A percentile compares a stretch with the other conserved stretches of the same genome.
These are phyloP conservation scores for Phytophthora podocarpi DNA, from an alignment of 352 stramenopile genomes.

Conservation along the genomic window DNA sequence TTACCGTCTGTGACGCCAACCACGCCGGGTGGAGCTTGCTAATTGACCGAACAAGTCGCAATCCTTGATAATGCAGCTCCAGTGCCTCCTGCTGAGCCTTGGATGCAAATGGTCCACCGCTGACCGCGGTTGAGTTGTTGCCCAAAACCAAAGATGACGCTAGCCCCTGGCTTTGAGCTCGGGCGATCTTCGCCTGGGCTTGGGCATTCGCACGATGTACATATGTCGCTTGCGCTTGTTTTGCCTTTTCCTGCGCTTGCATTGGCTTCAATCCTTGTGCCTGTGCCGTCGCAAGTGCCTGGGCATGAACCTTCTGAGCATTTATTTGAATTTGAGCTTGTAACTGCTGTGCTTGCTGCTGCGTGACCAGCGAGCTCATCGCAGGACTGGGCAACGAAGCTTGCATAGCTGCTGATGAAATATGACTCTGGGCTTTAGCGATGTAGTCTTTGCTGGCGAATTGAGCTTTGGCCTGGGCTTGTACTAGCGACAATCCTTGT, in stretches of 20 bases:
- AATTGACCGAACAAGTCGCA: conserved; percentile 92
- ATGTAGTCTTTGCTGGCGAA: conserved; percentile 92
- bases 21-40: conserved; percentile 90
- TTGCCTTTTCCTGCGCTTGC: conserved; percentile 90
- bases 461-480: conserved; percentile 87
- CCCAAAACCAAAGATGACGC: conserved; percentile 40
- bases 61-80: conserved; percentile 95
- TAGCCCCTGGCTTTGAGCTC: conserved; percentile 67
- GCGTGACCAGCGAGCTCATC: conserved; percentile 63
- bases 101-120: conserved; percentile 60
- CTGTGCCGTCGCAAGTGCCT: conserved; percentile 87
- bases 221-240: conserved; percentile 89
- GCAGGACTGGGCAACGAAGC: conserved; percentile 51
- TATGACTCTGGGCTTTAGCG: conserved; percentile 84
- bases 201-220: conserved; percentile 88
- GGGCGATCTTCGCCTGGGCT: conserved; percentile 86
- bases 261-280: conserved; percentile 85
- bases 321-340: conserved; percentile 91
- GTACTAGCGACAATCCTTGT: conserved; percentile 83
- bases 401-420: conserved; percentile 67
- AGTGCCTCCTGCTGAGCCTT: conserved; percentile 88
- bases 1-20: conserved; percentile 83
- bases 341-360: conserved; percentile 86
- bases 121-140: conserved; percentile 16
- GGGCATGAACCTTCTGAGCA: conserved; percentile 87